Percentiles rank a stretch among this genome's conserved stretches.
Evolutionary conservation across 495 filamentous ascomycete genomes (phyloP).

Genomic region (Trichoderma virens): DNA sequence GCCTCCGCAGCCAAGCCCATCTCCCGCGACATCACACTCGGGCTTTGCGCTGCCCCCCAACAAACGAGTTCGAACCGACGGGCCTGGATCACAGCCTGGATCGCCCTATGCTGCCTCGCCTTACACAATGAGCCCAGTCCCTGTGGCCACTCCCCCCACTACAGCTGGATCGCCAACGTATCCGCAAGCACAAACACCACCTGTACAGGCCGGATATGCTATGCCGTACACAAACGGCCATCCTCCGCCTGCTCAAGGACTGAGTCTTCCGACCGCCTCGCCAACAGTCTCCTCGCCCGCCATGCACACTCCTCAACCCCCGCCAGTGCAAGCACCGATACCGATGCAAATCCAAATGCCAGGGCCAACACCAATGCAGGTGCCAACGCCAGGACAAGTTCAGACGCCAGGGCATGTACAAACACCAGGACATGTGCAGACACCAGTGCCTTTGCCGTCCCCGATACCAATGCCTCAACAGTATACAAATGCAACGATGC

Average conservation of each 20-base stretch:
- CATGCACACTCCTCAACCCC: background rate
- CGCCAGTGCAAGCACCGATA: background rate
- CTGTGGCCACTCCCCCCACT: slow-evolving; percentile 20
- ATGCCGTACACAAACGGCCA: slow-evolving; percentile 11
- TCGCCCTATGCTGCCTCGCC: slow-evolving; percentile 39
- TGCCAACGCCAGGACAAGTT: slow-evolving; percentile 5
- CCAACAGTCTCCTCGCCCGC: slow-evolving; percentile 12
- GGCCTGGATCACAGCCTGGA: slow-evolving; percentile 38
- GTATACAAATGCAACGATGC: slow-evolving; percentile 36
- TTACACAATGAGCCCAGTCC: slow-evolving; percentile 42
- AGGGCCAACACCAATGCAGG: slow-evolving; percentile 9
- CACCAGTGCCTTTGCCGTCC: slow-evolving; percentile 14
- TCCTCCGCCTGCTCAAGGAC: background rate
- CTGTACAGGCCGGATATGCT: slow-evolving; percentile 7
- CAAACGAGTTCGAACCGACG: slow-evolving; percentile 61
- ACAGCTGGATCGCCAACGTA: slow-evolving; percentile 22
- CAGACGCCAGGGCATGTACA: slow-evolving; percentile 12
- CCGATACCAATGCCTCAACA: slow-evolving; percentile 18
- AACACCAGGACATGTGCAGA: slow-evolving; percentile 8
- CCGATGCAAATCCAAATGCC: background rate
- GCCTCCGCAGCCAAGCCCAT: slow-evolving; percentile 34
- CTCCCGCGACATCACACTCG: slow-evolving; percentile 14
- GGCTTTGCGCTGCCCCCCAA: slow-evolving; percentile 41
- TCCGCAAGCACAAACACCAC: slow-evolving; percentile 20
- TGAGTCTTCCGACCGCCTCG: slow-evolving; percentile 9